Percentiles rank a stretch among this genome's conserved stretches.
Conservation (phyloP, 305 asterid species). For the Fraxinus angustifolia region DNA sequence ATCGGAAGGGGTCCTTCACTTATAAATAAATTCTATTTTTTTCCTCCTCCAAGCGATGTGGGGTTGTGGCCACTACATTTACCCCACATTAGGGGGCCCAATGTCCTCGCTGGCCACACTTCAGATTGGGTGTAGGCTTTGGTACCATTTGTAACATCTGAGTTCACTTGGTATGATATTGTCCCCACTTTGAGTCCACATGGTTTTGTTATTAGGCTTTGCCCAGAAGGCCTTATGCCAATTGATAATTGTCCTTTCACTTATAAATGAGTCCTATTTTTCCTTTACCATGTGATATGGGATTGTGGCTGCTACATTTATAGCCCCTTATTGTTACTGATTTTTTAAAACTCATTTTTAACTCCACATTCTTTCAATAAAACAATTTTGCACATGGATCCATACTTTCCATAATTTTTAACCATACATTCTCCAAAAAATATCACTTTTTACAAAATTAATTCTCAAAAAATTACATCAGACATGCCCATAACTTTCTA, state of each 20-base stretch:
- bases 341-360: background rate
- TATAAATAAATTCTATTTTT: background rate
- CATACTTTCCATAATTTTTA: background rate
- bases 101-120: background rate
- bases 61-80: background rate
- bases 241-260: background rate
- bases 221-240: background rate
- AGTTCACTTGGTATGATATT: background rate
- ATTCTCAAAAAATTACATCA: background rate
- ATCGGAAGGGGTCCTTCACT: background rate
- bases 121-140: background rate
- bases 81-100: background rate
- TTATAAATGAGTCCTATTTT: background rate
- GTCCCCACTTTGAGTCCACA: background rate
- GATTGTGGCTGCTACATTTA: background rate
- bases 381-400: background rate
- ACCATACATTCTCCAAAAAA: background rate
- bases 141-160: background rate
- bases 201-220: background rate
- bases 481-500: background rate
- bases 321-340: background rate
- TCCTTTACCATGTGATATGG: background rate
- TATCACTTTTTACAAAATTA: conserved; percentile 3
- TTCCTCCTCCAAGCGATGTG: background rate
- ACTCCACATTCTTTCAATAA: background rate